Conservation (phyloP, 2,329 filamentous ascomycete species). For the Penicillium aurantiogriseum region DNA sequence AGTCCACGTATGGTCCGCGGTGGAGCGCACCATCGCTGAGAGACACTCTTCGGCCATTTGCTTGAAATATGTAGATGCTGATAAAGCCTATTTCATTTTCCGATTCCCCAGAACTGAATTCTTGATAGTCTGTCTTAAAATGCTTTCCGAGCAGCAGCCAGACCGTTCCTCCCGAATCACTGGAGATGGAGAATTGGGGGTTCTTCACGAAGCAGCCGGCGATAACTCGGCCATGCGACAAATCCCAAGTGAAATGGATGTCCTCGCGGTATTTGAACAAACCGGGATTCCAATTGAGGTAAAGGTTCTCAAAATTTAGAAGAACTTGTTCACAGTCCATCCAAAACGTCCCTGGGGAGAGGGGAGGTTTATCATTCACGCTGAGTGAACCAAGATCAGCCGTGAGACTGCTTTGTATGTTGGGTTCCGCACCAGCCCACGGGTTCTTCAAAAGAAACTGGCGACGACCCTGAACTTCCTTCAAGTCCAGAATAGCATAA, state of each 20-base stretch:
- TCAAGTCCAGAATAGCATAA: constrained; percentile 84
- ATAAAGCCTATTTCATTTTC: constrained; percentile 72
- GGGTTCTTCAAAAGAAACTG: constrained; percentile 89
- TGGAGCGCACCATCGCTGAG: constrained; percentile 69
- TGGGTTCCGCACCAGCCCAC: constrained; percentile 71
- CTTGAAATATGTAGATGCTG: constrained; percentile 77
- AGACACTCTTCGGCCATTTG: constrained; percentile 68
- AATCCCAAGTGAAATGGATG: constrained; percentile 82
- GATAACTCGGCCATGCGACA: constrained; percentile 54
- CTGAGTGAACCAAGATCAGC: constrained; percentile 9
- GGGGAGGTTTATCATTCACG: constrained; percentile 19
- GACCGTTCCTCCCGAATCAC: constrained; percentile 58
- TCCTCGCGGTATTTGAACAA: constrained; percentile 81
- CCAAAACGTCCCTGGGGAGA: constrained; percentile 80
- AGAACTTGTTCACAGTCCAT: constrained; percentile 83
- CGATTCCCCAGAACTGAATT: constrained; percentile 42
- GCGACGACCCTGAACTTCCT: constrained; percentile 60
- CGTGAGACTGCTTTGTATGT: constrained; percentile 17
- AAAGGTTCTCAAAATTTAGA: constrained; percentile 92
- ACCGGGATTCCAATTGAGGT: constrained; percentile 93
- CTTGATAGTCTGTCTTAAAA: constrained; percentile 67
- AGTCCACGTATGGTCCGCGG: constrained; percentile 85
- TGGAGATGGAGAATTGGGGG: constrained; percentile 58
- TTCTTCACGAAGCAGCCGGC: constrained; percentile 71
- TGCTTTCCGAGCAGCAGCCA: constrained; percentile 89